Evolutionary conservation across 2,329 filamentous ascomycete genomes (phyloP).

Genomic region (Nigrospora oryzae): DNA sequence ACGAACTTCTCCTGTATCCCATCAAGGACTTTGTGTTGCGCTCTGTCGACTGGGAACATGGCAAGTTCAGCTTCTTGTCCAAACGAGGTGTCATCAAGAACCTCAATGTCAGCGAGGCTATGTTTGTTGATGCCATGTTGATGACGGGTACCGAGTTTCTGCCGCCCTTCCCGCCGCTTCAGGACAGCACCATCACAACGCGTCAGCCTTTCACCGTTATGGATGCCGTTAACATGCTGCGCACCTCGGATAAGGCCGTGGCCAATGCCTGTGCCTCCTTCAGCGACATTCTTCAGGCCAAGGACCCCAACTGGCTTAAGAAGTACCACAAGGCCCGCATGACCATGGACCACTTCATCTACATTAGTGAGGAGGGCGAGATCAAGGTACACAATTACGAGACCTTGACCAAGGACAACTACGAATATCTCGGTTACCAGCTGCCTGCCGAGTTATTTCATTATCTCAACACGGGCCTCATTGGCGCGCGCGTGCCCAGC

Average conservation of each 20-base stretch:
- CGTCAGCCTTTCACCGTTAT: conserved; percentile 54
- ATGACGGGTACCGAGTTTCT: conserved; percentile 78
- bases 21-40: conserved; percentile 67
- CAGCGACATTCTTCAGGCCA: conserved; percentile 66
- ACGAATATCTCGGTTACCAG: conserved; percentile 84
- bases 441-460: conserved; percentile 85
- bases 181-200: conserved; percentile 46
- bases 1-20: conserved; percentile 79
- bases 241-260: conserved; percentile 60
- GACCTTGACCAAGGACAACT: conserved; percentile 70
- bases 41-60: conserved; percentile 59
- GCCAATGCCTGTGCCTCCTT: conserved; percentile 67
- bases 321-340: conserved; percentile 81
- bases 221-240: conserved; percentile 72
- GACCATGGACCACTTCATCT: conserved; percentile 79
- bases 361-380: conserved; percentile 69
- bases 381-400: conserved; percentile 67
- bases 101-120: conserved; percentile 56
- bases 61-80: conserved; percentile 52
- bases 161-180: conserved; percentile 68
- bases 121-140: conserved; percentile 77
- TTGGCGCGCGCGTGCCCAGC: conserved; percentile 71
- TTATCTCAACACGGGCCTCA: conserved; percentile 77
- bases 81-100: conserved; percentile 64
- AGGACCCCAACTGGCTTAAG: conserved; percentile 70